A percentile compares a stretch with the other conserved stretches of the same genome.
Evolutionary conservation across 495 filamentous ascomycete genomes (phyloP).

Genomic region (Thermothielavioides terrestris): DNA sequence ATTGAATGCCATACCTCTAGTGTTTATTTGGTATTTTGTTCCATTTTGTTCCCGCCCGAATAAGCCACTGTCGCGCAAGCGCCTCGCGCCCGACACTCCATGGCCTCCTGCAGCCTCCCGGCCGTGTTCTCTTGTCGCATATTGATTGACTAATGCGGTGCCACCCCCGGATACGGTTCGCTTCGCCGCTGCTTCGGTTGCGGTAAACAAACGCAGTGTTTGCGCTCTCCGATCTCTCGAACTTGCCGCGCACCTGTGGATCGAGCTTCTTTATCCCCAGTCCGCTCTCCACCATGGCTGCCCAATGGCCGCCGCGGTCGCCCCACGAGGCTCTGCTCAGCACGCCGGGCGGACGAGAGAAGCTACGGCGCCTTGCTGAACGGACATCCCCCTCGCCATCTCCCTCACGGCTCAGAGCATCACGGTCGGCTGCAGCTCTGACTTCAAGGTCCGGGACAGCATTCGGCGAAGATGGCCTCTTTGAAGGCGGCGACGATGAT

Average conservation of each 20-base stretch:
- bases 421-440: constrained; percentile 12
- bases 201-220: constrained; percentile 8
- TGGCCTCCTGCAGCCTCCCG: constrained; percentile 15
- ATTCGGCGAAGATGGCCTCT: constrained; percentile 27
- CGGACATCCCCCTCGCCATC: constrained; percentile 57
- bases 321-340: constrained; percentile 76
- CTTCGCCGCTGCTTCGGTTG: background rate
- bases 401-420: constrained; percentile 34
- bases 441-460: constrained; percentile 11
- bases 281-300: constrained; percentile 18
- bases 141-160: constrained; percentile 26
- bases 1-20: too few relatives aligned
- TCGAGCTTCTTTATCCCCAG: too few relatives aligned
- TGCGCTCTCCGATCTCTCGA: background rate
- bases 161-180: background rate
- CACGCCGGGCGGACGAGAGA: constrained; percentile 70
- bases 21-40: too few relatives aligned
- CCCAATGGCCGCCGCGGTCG: constrained; percentile 79
- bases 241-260: too few relatives aligned
- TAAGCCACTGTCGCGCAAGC: background rate
- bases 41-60: too few relatives aligned
- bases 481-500: constrained; percentile 42
- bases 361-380: constrained; percentile 54
- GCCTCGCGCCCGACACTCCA: background rate
- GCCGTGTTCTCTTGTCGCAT: constrained; percentile 18